These are phyloP conservation scores for Eimeria acervulina DNA, from an alignment of 169 alveolate species.

Conservation along the genomic window DNA sequence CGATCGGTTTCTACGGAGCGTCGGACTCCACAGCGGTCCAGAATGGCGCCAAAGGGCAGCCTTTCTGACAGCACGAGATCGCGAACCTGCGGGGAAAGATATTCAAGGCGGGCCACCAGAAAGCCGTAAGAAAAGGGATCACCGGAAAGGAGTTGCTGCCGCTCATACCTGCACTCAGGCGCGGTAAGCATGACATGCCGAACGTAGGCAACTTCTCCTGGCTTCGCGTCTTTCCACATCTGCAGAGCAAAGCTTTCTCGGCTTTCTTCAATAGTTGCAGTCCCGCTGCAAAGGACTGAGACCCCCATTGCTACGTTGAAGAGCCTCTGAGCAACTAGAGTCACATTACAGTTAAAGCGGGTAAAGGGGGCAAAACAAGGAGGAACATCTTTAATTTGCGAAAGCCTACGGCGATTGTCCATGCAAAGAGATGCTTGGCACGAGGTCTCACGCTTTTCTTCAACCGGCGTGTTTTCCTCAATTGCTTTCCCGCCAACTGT, in stretches of 20 bases:
- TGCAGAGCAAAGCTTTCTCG: background rate
- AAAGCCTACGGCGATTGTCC: background rate
- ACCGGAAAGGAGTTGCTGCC: background rate
- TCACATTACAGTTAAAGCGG: constrained; percentile 60
- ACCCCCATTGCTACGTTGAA: constrained; percentile 12
- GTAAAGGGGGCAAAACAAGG: constrained; percentile 44
- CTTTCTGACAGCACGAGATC: constrained; percentile 15
- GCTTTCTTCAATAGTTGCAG: background rate
- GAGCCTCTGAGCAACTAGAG: constrained; percentile 40
- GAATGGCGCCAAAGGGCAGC: constrained; percentile 45
- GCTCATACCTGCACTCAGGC: background rate
- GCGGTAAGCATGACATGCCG: constrained; percentile 64
- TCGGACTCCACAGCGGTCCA: constrained; percentile 46
- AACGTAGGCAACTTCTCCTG: constrained; percentile 35
- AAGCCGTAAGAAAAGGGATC: constrained; percentile 59
- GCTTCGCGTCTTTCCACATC: background rate
- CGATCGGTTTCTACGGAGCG: constrained; percentile 46
- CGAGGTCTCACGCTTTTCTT: background rate
- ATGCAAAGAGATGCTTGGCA: background rate
- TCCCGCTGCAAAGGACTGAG: constrained; percentile 46
- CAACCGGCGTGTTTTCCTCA: background rate
- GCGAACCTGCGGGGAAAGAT: background rate
- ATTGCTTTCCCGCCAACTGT: background rate
- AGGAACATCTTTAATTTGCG: background rate
- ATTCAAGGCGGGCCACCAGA: constrained; percentile 24